phyloP scores from a whole-genome alignment of 176 grass and related monocot genomes.

The Metroxylon sagu region DNA sequence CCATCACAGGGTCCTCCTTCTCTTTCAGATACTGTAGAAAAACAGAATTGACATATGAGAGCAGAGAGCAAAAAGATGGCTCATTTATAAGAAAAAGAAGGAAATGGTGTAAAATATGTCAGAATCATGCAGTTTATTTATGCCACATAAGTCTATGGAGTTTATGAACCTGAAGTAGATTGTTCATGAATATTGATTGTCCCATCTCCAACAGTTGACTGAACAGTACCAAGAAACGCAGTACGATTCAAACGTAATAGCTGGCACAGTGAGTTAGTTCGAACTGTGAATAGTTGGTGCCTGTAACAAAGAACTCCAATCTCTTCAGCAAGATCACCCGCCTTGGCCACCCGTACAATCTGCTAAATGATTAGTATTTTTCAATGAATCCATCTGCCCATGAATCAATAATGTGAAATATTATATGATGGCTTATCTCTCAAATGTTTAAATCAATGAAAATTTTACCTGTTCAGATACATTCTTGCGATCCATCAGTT shows the following conservation, averaged over 20 bases:
- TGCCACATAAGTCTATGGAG: no score
- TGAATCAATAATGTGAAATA: no score
- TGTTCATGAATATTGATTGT: slow-evolving; percentile 95
- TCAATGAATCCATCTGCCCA: no score
- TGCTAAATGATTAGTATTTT: slow-evolving; percentile 18
- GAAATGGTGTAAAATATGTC: no score
- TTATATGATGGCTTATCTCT: neutral
- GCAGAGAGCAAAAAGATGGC: neutral
- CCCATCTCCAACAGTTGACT: slow-evolving; percentile 86
- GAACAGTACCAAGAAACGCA: slow-evolving; percentile 73
- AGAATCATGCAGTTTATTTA: no score
- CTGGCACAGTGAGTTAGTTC: slow-evolving; percentile 84
- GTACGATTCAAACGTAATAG: slow-evolving; percentile 79
- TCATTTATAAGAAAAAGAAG: no score
- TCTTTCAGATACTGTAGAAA: slow-evolving; percentile 60
- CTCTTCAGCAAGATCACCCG: slow-evolving; percentile 84
- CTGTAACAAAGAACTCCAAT: slow-evolving; percentile 93
- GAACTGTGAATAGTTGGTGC: slow-evolving; percentile 83
- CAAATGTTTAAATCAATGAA: slow-evolving; percentile 13
- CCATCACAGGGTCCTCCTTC: slow-evolving; percentile 43
- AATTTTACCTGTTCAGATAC: slow-evolving; percentile 49
- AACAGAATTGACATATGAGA: slow-evolving; percentile 1
- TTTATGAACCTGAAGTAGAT: slow-evolving; percentile 63
- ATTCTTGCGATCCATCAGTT: slow-evolving; percentile 49
- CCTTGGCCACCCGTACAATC: slow-evolving; percentile 36